These are phyloP conservation scores for Westerdykella sp. DNA, from an alignment of 2,329 filamentous ascomycete species.

Conservation along the genomic window DNA sequence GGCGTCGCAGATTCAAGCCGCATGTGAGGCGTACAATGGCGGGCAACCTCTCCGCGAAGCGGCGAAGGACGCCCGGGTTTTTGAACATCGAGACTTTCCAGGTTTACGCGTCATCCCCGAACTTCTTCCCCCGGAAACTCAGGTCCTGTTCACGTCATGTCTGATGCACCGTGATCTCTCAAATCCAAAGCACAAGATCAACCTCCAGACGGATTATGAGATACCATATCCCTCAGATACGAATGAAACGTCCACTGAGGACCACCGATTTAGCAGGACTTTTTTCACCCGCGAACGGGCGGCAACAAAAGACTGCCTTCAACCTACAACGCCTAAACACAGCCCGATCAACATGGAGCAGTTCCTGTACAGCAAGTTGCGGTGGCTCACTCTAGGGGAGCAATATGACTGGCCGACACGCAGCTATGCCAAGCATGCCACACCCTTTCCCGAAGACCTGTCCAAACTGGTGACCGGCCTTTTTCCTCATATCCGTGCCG, in stretches of 20 bases:
- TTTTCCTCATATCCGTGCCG: slow-evolving; percentile 73
- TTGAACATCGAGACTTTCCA: slow-evolving; percentile 35
- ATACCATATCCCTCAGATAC: slow-evolving; percentile 52
- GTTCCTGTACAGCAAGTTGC: slow-evolving; percentile 72
- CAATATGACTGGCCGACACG: slow-evolving; percentile 97
- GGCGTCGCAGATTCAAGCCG: slow-evolving; percentile 22
- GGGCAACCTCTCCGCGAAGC: slow-evolving; percentile 16
- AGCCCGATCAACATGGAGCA: slow-evolving; percentile 65
- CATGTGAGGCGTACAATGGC: slow-evolving; percentile 28
- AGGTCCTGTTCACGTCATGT: slow-evolving; percentile 63
- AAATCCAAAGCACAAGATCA: slow-evolving; percentile 71
- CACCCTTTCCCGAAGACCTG: slow-evolving; percentile 69
- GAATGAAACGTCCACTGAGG: slow-evolving; percentile 24
- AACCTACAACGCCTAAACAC: slow-evolving; percentile 65
- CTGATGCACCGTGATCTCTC: slow-evolving; percentile 74
- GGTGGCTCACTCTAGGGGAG: slow-evolving; percentile 91
- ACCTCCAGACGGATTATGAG: slow-evolving; percentile 74
- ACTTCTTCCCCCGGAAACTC: slow-evolving; percentile 65
- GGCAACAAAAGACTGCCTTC: slow-evolving; percentile 16
- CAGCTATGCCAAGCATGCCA: slow-evolving; percentile 65
- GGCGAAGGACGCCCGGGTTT: slow-evolving; percentile 25
- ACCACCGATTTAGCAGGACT: slow-evolving; percentile 21
- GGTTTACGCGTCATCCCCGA: slow-evolving; percentile 70
- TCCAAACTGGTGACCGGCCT: slow-evolving; percentile 60
- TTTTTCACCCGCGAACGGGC: slow-evolving; percentile 32